These are phyloP conservation scores for Tolypocladium album DNA, from an alignment of 2,329 filamentous ascomycete genomes.

Conservation along the genomic window DNA sequence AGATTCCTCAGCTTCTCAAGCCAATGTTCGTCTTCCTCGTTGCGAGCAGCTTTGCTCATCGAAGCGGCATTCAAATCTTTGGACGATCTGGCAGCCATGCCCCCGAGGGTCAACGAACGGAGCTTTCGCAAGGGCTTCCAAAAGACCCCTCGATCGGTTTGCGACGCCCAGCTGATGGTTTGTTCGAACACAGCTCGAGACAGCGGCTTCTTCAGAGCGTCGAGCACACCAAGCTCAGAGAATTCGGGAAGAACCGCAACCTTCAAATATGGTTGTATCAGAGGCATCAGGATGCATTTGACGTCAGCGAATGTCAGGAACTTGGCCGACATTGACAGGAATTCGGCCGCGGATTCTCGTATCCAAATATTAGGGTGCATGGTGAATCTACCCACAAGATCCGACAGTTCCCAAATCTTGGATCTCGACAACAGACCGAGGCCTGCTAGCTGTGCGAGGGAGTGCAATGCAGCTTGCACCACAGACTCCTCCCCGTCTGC, in stretches of 20 bases:
- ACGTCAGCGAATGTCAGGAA: conserved; percentile 65
- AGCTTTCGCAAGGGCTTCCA: conserved; percentile 71
- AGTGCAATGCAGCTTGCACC: conserved; percentile 80
- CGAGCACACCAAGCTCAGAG: conserved; percentile 63
- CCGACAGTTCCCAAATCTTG: conserved; percentile 79
- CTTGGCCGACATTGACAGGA: conserved; percentile 65
- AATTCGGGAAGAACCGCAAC: conserved; percentile 55
- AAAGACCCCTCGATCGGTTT: conserved; percentile 71
- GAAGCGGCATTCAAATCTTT: conserved; percentile 46
- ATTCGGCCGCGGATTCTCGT: conserved; percentile 76
- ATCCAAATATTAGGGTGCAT: conserved; percentile 96
- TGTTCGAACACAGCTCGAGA: conserved; percentile 75
- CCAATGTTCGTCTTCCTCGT: conserved; percentile 93
- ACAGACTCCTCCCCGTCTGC: conserved; percentile 92
- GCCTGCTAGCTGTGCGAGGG: conserved; percentile 77
- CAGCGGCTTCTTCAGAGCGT: conserved; percentile 73
- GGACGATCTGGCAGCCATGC: conserved; percentile 41
- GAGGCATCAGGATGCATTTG: conserved; percentile 71
- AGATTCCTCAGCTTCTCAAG: conserved; percentile 74
- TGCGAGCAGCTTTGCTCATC: conserved; percentile 57
- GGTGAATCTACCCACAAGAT: conserved; percentile 73
- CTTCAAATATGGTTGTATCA: conserved; percentile 75
- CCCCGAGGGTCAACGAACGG: conserved; percentile 50
- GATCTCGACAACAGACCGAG: conserved; percentile 77
- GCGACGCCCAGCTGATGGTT: conserved; percentile 74